phyloP scores from a whole-genome alignment of 345 rosid species.

The Moricandia moricandioides region DNA sequence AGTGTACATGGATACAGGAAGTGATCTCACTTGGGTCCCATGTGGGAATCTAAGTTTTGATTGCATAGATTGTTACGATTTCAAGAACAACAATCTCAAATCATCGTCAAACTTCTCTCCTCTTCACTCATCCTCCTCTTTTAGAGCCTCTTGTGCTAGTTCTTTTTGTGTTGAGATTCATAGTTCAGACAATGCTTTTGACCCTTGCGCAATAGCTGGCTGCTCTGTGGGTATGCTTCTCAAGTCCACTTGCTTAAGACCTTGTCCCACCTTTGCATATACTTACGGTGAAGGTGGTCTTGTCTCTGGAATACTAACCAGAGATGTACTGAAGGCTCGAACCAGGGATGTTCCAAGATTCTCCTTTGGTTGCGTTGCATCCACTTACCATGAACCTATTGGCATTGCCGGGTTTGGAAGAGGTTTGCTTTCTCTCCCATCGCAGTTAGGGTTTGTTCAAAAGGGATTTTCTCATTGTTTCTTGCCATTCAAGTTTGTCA shows the following conservation, averaged over 20 bases:
- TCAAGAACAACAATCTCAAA: conserved; percentile 40
- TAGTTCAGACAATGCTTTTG: conserved; percentile 73
- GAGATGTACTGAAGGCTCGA: conserved; percentile 56
- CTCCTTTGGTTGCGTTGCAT: conserved; percentile 64
- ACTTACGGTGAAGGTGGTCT: conserved; percentile 76
- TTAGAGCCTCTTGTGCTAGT: conserved; percentile 57
- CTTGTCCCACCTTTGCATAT: conserved; percentile 87
- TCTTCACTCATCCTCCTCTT: conserved; percentile 55
- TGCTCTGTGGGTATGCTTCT: conserved; percentile 63
- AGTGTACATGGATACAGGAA: conserved; percentile 83
- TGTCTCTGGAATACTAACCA: conserved; percentile 54
- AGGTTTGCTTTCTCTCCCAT: conserved; percentile 72
- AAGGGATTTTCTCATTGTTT: conserved; percentile 85
- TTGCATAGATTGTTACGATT: conserved; percentile 71
- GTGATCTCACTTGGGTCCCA: conserved; percentile 93
- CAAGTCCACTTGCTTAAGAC: conserved; percentile 57
- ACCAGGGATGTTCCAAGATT: conserved; percentile 52
- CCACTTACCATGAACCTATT: conserved; percentile 69
- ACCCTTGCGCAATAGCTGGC: conserved; percentile 62
- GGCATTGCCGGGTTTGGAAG: conserved; percentile 90
- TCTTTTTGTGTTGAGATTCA: conserved; percentile 59
- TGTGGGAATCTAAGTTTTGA: conserved; percentile 73
- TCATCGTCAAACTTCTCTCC: conserved; percentile 51
- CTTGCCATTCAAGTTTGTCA: conserved; percentile 75
- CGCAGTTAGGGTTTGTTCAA: conserved; percentile 67